Conservation (phyloP, 1,139 yeast genomes). For the Geotrichum reessii region DNA sequence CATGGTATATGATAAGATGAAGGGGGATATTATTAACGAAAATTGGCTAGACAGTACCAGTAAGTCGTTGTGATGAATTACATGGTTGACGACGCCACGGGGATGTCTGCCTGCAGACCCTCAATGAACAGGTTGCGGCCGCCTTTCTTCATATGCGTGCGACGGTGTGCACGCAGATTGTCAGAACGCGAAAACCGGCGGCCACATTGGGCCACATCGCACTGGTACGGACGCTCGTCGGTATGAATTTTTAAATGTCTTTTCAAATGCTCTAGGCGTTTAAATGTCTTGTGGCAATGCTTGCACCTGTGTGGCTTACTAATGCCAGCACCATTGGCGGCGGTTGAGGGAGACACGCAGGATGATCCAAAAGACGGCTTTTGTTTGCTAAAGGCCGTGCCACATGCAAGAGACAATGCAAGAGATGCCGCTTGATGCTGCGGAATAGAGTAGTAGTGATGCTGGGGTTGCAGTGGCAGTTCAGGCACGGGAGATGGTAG, state of each 20-base stretch:
- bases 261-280: slow-evolving; percentile 87
- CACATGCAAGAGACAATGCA: slow-evolving; percentile 9
- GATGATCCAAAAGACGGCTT: neutral
- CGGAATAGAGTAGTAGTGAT: slow-evolving; percentile 2
- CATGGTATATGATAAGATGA: neutral
- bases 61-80: neutral
- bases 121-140: slow-evolving; percentile 40
- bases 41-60: neutral
- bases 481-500: neutral
- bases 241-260: slow-evolving; percentile 88
- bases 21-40: neutral
- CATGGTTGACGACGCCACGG: slow-evolving; percentile 5
- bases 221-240: slow-evolving; percentile 76
- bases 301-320: slow-evolving; percentile 66
- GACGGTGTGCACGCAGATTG: slow-evolving; percentile 71
- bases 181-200: slow-evolving; percentile 75
- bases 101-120: slow-evolving; percentile 42
- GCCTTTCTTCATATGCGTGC: slow-evolving; percentile 57
- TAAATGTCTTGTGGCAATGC: slow-evolving; percentile 66
- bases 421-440: slow-evolving; percentile 10
- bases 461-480: neutral
- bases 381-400: slow-evolving; percentile 4
- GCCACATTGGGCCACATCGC: slow-evolving; percentile 59
- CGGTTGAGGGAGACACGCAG: slow-evolving; percentile 1
- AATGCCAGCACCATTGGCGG: slow-evolving; percentile 9